Conservation (phyloP, 495 filamentous ascomycete genomes). For the Neurospora intermedia region DNA sequence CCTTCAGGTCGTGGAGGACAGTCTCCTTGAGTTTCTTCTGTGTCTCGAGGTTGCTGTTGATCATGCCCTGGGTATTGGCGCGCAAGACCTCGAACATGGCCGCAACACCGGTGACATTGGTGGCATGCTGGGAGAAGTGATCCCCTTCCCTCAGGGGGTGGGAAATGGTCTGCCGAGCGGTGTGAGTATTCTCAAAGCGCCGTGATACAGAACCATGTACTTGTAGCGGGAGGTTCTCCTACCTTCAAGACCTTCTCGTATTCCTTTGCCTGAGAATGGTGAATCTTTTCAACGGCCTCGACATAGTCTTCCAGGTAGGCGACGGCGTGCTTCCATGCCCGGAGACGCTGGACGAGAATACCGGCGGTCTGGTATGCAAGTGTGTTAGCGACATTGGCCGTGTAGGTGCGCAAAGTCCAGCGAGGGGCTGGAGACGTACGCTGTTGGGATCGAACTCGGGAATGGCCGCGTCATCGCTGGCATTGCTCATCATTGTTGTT, state of each 20-base stretch:
- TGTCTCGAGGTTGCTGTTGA: constrained; percentile 77
- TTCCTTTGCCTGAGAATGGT: constrained; percentile 81
- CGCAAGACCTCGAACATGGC: constrained; percentile 89
- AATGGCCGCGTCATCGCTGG: constrained; percentile 48
- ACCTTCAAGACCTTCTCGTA: constrained; percentile 93
- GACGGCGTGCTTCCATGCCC: constrained; percentile 92
- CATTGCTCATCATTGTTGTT: constrained; percentile 38
- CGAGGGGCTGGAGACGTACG: constrained; percentile 33
- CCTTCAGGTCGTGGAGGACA: constrained; percentile 78
- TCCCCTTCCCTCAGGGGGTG: constrained; percentile 77
- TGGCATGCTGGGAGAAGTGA: constrained; percentile 80
- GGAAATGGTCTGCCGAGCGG: constrained; percentile 53
- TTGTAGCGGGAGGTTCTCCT: constrained; percentile 1
- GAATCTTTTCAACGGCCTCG: constrained; percentile 65
- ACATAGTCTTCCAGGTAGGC: constrained; percentile 88
- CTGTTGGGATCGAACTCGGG: constrained; percentile 70
- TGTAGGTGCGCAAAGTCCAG: not conserved
- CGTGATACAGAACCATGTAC: not conserved
- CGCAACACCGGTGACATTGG: constrained; percentile 68
- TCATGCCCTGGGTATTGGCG: constrained; percentile 78
- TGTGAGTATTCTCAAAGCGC: not conserved
- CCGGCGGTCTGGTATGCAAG: constrained; percentile 47
- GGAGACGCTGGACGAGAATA: constrained; percentile 72
- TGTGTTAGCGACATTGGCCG: not conserved
- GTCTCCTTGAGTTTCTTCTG: constrained; percentile 76